A percentile compares a stretch with the other conserved stretches of the same genome.
Conservation (phyloP, 805 yeast species). For the Hanseniaspora osmophila region DNA sequence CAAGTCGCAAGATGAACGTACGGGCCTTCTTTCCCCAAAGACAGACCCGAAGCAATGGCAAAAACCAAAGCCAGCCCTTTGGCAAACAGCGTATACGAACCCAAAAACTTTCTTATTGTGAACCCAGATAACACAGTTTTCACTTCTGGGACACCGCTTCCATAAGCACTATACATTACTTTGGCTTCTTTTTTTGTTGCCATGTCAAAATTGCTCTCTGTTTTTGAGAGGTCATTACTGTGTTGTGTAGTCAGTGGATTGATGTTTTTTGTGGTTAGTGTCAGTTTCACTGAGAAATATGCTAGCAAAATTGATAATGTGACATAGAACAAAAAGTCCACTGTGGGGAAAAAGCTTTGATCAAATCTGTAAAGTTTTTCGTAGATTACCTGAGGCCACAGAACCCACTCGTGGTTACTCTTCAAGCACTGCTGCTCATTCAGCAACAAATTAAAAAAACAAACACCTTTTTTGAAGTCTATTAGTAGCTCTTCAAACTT, state of each 20-base stretch:
- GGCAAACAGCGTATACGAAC: slow-evolving; percentile 35
- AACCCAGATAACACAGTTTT: slow-evolving; percentile 47
- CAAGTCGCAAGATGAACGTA: slow-evolving; percentile 46
- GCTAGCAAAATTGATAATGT: slow-evolving; percentile 30
- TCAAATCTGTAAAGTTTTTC: background rate
- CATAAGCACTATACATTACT: slow-evolving; percentile 37
- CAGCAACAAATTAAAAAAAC: slow-evolving; percentile 30
- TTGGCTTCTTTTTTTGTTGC: slow-evolving; percentile 5
- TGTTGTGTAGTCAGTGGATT: slow-evolving; percentile 11
- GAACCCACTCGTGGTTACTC: slow-evolving; percentile 23
- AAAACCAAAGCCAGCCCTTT: slow-evolving; percentile 35
- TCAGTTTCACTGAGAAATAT: slow-evolving; percentile 28
- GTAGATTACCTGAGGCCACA: slow-evolving; percentile 27
- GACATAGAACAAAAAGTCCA: slow-evolving; percentile 7
- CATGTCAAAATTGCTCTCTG: background rate
- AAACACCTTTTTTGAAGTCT: slow-evolving; percentile 40
- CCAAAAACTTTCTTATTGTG: slow-evolving; percentile 38
- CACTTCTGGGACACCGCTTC: slow-evolving; percentile 51
- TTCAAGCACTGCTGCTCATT: slow-evolving; percentile 31
- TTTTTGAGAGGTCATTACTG: background rate
- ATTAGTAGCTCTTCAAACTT: slow-evolving; percentile 32
- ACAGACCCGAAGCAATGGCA: slow-evolving; percentile 43
- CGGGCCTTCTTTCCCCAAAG: slow-evolving; percentile 50
- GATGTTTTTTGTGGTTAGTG: slow-evolving; percentile 32
- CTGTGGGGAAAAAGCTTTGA: background rate